Evolutionary conservation across 1,284 basidiomycete genomes (phyloP).

Genomic region (Tilletia setariae): DNA sequence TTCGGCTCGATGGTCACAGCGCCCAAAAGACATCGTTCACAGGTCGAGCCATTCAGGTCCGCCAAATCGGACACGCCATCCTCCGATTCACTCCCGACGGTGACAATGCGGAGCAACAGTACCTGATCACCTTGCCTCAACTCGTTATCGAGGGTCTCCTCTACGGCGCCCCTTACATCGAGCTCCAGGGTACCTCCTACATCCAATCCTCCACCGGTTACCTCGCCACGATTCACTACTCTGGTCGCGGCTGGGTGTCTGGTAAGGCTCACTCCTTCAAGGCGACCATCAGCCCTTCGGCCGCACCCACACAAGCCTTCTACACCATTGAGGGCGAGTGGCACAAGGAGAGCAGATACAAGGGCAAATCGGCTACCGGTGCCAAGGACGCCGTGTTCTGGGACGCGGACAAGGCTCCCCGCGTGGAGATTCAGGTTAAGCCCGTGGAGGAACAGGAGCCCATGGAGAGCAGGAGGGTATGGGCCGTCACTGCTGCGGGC

Average conservation of each 20-base stretch:
- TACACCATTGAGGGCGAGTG: conserved; percentile 81
- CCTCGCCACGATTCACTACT: conserved; percentile 70
- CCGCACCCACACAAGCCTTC: conserved; percentile 55
- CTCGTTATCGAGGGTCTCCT: conserved; percentile 57
- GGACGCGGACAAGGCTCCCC: conserved; percentile 57
- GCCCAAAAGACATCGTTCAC: conserved; percentile 85
- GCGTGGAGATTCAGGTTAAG: conserved; percentile 70
- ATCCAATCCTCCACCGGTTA: conserved; percentile 78
- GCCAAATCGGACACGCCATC: conserved; percentile 90
- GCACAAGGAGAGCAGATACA: conserved; percentile 67
- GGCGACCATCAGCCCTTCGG: conserved; percentile 65
- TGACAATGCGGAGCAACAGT: conserved; percentile 63
- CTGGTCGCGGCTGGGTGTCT: conserved; percentile 87
- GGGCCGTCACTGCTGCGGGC: conserved; percentile 82
- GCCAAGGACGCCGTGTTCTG: conserved; percentile 57
- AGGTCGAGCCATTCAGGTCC: conserved; percentile 74
- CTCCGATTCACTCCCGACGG: conserved; percentile 68
- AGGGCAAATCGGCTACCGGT: conserved; percentile 35
- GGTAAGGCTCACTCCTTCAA: conserved; percentile 93
- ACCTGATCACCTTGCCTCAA: conserved; percentile 79
- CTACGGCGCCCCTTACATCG: conserved; percentile 68
- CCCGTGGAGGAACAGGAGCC: conserved; percentile 67
- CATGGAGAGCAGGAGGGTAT: conserved; percentile 82
- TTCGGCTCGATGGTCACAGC: conserved; percentile 80
- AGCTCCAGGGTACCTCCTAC: conserved; percentile 77